Evolutionary conservation across 768 basidiomycete genomes (phyloP), one percentile per base, ranked within the genome.

Genomic region (Rhizopogon rudus): DNA sequence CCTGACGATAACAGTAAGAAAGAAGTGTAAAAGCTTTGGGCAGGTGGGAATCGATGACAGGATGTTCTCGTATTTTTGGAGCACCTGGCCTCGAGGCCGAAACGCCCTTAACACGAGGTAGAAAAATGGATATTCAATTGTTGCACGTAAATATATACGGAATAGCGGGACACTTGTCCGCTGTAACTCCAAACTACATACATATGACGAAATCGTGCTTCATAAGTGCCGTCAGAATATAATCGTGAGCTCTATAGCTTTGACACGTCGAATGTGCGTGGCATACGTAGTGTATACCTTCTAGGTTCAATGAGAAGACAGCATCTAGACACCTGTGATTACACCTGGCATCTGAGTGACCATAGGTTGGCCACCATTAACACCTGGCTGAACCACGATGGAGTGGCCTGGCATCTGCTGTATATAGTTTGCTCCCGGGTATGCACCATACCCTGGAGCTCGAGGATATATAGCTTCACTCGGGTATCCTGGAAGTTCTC

Each of bases 301-400:
- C 16, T 5, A 35, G 35, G 33, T 35, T 13, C 41, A 48, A 48
- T 20, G 6, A 40, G 50, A 54, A 14, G 45, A 17, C 20, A 3
- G 31, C 12, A 20, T 55, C 62, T 48, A 66, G 50, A 48, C 57
- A 14, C 58, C 57, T 29, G 65, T 42, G 29, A 67, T 60, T 45
- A 71, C 44, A 61, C 64, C 64, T 20, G 81, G 84, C 29, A 87
- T 69, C 60, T 85, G 84, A 14, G 81, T 82, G 49, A 90, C 71
- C n/a, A 78, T 76, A 13, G 87, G 74, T 20, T 81, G 78, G 40
- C 74, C 76, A 39, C 87, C 86, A 58, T 82, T 79, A 54, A 76
- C 56, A 44, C 82, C 81, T 31, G 85, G 88, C 60, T 87, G 86
- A 57, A 91, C 83, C 44, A 90, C 71, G 58, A 87, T 71, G 7